phyloP scores from a whole-genome alignment of 805 yeast species.

The Ogataea methanolica region DNA sequence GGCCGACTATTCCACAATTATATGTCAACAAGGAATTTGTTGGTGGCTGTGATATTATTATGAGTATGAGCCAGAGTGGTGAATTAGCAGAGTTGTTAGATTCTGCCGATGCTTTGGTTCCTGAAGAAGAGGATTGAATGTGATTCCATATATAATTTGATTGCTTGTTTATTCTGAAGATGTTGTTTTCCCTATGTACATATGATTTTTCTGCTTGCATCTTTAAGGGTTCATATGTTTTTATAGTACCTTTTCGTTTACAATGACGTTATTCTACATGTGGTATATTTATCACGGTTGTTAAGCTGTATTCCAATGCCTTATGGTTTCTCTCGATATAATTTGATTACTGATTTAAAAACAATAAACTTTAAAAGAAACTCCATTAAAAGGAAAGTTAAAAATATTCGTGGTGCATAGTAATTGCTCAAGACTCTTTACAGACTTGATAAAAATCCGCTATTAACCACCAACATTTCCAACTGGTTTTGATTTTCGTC shows the following conservation, averaged over 20 bases:
- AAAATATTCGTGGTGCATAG: too few species aligned
- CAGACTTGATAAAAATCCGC: too few species aligned
- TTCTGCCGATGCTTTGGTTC: constrained; percentile 69
- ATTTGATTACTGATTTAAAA: background rate
- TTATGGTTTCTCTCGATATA: constrained; percentile 10
- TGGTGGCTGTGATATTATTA: constrained; percentile 96
- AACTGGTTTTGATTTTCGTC: too few species aligned
- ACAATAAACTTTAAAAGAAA: constrained; percentile 3
- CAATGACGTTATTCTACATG: too few species aligned
- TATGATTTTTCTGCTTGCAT: background rate
- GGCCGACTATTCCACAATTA: constrained; percentile 99
- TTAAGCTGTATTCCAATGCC: constrained; percentile 21
- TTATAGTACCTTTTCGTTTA: too few species aligned
- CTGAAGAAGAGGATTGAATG: constrained; percentile 56
- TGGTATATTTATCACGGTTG: too few species aligned
- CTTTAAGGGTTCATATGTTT: too few species aligned
- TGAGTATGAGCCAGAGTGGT: constrained; percentile 88
- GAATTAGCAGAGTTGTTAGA: constrained; percentile 84
- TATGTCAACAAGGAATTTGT: constrained; percentile 87
- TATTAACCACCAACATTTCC: too few species aligned
- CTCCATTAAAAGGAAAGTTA: constrained; percentile 19
- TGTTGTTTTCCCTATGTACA: background rate
- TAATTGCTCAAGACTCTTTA: too few species aligned
- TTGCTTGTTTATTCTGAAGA: background rate
- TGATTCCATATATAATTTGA: background rate